A percentile compares a stretch with the other conserved stretches of the same genome.
phyloP scores from a whole-genome alignment of 164 flowering plant genomes.

The Aristolochia fimbriata region DNA sequence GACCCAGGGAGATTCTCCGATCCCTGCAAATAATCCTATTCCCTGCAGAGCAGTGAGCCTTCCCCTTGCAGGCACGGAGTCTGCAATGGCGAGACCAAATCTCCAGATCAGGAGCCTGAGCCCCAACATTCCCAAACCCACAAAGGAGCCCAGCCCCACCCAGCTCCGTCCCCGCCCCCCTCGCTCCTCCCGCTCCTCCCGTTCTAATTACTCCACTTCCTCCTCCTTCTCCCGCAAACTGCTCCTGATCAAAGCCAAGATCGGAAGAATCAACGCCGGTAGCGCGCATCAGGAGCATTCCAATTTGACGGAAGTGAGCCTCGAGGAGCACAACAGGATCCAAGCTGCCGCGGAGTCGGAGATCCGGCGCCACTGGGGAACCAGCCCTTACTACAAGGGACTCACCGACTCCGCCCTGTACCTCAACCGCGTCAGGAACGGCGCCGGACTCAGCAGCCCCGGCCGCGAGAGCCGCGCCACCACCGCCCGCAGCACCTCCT shows the following conservation, averaged over 20 bases:
- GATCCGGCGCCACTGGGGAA: not conserved
- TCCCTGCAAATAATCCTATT: no score
- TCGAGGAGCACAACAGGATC: constrained; percentile 18
- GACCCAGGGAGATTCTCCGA: no score
- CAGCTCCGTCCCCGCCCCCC: not conserved
- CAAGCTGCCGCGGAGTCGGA: not conserved
- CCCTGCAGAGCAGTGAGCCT: no score
- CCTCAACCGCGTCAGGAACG: constrained; percentile 6
- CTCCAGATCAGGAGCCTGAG: no score
- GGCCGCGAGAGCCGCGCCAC: not conserved
- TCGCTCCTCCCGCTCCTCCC: not conserved
- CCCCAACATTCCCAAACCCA: no score
- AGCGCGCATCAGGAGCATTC: not conserved
- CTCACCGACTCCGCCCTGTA: constrained; percentile 21
- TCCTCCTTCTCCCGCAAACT: not conserved
- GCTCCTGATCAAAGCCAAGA: not conserved
- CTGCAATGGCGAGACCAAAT: no score
- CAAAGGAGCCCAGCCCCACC: not conserved
- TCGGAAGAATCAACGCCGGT: not conserved
- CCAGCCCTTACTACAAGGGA: constrained; percentile 35
- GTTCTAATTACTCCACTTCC: not conserved
- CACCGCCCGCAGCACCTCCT: not conserved
- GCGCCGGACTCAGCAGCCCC: not conserved
- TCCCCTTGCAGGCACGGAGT: no score
- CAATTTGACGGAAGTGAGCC: constrained; percentile 18